These are phyloP conservation scores for Solanum bulbocastanum DNA, from an alignment of 257 asterid species.

Conservation along the genomic window DNA sequence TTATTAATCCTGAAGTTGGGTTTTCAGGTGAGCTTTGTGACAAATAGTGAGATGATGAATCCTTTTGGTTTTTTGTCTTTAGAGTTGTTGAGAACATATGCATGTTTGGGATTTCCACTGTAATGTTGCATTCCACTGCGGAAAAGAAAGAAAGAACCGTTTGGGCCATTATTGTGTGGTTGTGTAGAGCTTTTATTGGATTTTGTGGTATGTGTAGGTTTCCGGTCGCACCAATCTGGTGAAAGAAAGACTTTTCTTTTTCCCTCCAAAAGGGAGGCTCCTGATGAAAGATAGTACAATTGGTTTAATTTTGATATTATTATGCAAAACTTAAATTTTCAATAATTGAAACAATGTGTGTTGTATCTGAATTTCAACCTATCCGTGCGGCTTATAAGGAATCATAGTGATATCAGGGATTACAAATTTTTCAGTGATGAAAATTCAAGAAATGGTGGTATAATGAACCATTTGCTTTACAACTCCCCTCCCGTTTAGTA, in stretches of 20 bases:
- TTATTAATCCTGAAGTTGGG: not conserved
- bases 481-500: not conserved
- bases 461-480: not conserved
- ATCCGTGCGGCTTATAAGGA: not conserved
- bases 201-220: not conserved
- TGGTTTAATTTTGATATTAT: not conserved
- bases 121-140: not conserved
- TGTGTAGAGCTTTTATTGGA: not conserved
- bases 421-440: not conserved
- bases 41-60: not conserved
- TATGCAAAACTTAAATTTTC: not conserved
- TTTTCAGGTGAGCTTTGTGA: not conserved
- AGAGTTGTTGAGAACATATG: not conserved
- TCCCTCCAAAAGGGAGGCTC: not conserved
- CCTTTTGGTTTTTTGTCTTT: not conserved
- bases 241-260: not conserved
- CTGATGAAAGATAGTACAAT: conserved; percentile 15
- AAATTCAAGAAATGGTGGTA: not conserved
- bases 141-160: not conserved
- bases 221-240: not conserved
- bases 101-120: not conserved
- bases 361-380: not conserved
- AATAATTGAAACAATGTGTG: not conserved
- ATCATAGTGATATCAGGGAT: not conserved
- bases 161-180: not conserved